A percentile compares a stretch with the other conserved stretches of the same genome.
These are phyloP conservation scores for Scutellaria baicalensis DNA, from an alignment of 257 asterid species.

Conservation along the genomic window DNA sequence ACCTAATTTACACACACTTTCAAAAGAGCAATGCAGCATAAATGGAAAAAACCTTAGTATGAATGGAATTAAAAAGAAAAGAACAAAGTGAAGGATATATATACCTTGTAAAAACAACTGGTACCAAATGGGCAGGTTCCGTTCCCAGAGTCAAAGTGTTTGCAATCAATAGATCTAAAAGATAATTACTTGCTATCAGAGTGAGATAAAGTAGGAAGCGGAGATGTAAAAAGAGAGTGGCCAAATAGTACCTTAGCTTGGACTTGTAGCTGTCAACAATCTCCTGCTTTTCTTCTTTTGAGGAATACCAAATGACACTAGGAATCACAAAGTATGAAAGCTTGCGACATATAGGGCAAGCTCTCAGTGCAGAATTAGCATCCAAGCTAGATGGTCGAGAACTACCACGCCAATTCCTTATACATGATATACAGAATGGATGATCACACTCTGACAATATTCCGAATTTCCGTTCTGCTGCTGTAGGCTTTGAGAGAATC, in stretches of 20 bases:
- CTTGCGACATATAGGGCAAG: constrained; percentile 93
- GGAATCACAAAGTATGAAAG: constrained; percentile 94
- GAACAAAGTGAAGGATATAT: not conserved
- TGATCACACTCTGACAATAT: constrained; percentile 90
- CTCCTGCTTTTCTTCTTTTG: constrained; percentile 71
- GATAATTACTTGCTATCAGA: constrained; percentile 13
- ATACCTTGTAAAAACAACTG: constrained; percentile 93
- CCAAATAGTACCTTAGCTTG: constrained; percentile 59
- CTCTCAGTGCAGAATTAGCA: constrained; percentile 71
- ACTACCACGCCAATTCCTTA: constrained; percentile 88
- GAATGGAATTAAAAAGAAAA: not conserved
- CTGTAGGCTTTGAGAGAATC: constrained; percentile 66
- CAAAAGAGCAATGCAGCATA: constrained; percentile 9
- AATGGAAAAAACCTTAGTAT: not conserved
- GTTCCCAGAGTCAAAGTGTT: constrained; percentile 93
- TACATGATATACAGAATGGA: constrained; percentile 89
- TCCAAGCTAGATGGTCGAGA: constrained; percentile 69
- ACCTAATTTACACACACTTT: not conserved
- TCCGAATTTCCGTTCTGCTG: constrained; percentile 85
- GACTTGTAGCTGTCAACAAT: constrained; percentile 79
- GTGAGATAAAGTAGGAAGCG: not conserved
- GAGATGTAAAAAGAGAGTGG: not conserved
- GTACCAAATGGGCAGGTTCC: constrained; percentile 95
- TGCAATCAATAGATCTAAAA: constrained; percentile 92
- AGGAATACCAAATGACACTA: constrained; percentile 83